Conservation (phyloP, 73 alveolate species). For the Paramecium sonneborni region DNA sequence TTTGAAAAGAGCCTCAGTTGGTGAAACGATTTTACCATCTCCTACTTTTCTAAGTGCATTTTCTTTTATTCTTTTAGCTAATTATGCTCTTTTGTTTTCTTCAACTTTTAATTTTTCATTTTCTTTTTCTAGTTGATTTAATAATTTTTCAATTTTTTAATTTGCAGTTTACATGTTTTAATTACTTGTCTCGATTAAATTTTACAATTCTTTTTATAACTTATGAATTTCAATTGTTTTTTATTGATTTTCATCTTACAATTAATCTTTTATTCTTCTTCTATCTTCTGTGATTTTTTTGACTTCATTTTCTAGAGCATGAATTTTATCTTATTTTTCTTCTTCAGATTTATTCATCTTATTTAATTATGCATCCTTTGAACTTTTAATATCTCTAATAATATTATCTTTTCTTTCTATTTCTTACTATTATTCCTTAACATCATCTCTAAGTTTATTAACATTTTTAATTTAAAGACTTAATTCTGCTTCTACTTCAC, state of each 20-base stretch:
- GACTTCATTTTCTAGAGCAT: background rate
- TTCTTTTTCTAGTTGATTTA: background rate
- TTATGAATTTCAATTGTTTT: background rate
- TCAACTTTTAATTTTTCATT: background rate
- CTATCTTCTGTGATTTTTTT: background rate
- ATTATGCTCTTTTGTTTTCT: background rate
- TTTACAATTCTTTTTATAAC: background rate
- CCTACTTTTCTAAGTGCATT: slow-evolving; percentile 18
- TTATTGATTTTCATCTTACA: background rate
- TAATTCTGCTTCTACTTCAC: background rate
- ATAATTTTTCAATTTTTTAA: background rate
- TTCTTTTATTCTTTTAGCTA: background rate
- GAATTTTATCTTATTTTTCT: background rate
- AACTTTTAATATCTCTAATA: background rate
- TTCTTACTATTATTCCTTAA: background rate
- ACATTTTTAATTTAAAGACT: background rate
- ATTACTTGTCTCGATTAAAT: background rate
- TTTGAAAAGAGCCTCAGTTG: background rate
- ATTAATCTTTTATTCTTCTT: background rate
- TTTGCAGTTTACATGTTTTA: background rate
- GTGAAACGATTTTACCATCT: background rate
- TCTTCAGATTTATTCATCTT: background rate
- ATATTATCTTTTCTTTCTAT: background rate
- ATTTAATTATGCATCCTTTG: background rate
- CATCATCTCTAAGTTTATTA: background rate